Evolutionary conservation across 176 grass and related monocot genomes (phyloP).

Genomic region (Oryza glaberrima): DNA sequence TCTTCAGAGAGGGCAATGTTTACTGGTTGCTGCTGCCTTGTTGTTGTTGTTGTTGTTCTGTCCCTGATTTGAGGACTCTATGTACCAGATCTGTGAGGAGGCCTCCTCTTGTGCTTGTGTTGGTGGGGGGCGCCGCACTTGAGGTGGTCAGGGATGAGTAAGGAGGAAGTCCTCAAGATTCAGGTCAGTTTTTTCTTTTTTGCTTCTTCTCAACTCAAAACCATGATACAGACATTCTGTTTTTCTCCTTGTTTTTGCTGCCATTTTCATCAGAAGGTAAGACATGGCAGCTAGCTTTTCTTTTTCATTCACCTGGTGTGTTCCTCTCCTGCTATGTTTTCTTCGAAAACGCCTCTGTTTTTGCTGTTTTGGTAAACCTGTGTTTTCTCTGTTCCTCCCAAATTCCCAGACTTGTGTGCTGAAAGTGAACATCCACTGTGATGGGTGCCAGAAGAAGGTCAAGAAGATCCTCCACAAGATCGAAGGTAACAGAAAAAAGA

Average conservation of each 20-base stretch:
- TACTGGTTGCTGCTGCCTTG: neutral
- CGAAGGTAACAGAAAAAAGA: conserved; percentile 48
- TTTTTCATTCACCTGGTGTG: neutral
- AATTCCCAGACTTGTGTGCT: conserved; percentile 72
- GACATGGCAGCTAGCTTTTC: neutral
- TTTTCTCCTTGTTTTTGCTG: conserved; percentile 10
- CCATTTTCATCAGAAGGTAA: neutral
- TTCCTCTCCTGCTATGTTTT: conserved; percentile 6
- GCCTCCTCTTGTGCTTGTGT: conserved; percentile 22
- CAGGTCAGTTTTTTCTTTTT: conserved; percentile 54
- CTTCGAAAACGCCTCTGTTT: neutral
- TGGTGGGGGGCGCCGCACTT: neutral
- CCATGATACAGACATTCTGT: neutral
- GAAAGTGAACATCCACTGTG: conserved; percentile 95
- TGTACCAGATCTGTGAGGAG: conserved; percentile 49
- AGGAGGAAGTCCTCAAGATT: conserved; percentile 71
- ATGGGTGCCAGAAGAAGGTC: conserved; percentile 94
- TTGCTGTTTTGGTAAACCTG: neutral
- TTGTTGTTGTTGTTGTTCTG: conserved; percentile 26
- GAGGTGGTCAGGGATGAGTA: conserved; percentile 61
- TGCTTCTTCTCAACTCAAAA: conserved; percentile 35
- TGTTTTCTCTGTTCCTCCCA: neutral
- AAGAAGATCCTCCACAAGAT: conserved; percentile 96
- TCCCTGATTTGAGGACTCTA: conserved; percentile 52
- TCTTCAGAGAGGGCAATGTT: conserved; percentile 17